These are phyloP conservation scores for Calonectria multiphialidica DNA, from an alignment of 2,329 filamentous ascomycete species.

Conservation along the genomic window DNA sequence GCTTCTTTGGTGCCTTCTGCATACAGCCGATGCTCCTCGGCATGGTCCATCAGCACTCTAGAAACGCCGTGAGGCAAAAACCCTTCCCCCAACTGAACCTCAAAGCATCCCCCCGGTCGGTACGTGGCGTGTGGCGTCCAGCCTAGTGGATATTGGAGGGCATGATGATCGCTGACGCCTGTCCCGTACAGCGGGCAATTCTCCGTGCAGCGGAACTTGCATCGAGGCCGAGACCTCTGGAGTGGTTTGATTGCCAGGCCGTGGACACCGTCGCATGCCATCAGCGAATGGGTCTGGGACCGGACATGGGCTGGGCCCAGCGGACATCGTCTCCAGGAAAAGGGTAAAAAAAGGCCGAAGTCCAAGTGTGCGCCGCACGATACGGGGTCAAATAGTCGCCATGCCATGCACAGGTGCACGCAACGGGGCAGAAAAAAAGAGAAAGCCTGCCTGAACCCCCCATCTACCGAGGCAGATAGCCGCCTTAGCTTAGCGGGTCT, in stretches of 20 bases:
- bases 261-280: constrained; percentile 1
- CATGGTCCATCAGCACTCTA: constrained; percentile 31
- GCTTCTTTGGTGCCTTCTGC: constrained; percentile 29
- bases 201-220: constrained; percentile 7
- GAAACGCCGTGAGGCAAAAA: constrained; percentile 38
- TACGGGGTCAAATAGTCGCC: not conserved
- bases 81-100: constrained; percentile 26
- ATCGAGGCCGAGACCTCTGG: constrained; percentile 14
- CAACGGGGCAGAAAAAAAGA: not conserved
- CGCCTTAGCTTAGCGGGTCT: constrained; percentile 23
- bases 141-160: not conserved
- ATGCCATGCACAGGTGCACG: not conserved
- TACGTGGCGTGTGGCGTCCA: constrained; percentile 24
- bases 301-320: constrained; percentile 3
- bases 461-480: constrained; percentile 10
- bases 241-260: constrained; percentile 1
- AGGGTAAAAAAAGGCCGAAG: not conserved
- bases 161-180: constrained; percentile 12
- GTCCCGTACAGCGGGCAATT: constrained; percentile 5
- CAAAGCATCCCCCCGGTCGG: constrained; percentile 21
- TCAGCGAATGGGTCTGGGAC: not conserved
- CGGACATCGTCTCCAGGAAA: not conserved
- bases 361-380: constrained; percentile 1
- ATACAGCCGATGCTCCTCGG: constrained; percentile 23
- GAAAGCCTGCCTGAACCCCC: not conserved